Evolutionary conservation across 1,284 basidiomycete species (phyloP), one percentile per base, ranked within the genome.

Genomic region (Neolentinus lepideus): DNA sequence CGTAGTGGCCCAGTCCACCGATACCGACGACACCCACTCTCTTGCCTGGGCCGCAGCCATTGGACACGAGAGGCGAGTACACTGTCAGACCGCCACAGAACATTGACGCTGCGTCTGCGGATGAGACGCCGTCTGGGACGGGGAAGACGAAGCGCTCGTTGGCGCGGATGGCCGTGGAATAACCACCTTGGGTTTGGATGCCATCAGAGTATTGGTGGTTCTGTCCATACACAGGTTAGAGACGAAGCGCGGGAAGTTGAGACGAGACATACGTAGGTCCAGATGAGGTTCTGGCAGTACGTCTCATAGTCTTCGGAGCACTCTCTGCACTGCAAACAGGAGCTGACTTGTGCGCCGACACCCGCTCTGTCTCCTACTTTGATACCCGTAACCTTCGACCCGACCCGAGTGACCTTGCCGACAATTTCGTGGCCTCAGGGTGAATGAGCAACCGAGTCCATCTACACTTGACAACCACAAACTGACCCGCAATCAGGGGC

Each of bases 71-170:
- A 2, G 87, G 85, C 0, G 82, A 84, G 71, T 75, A 88, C 43
- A 83, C 77, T 8, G 86, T 88, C 22, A 88, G 67, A 52, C 86
- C 86, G 3, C 75, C 85, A 63, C 85, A 88, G 29, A 84, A 66
- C 78, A 81, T 78, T 6, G 77, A 73, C 0, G 71, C 71, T 11
- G 71, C 83, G 57, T 81, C 68, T 56, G 78, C 77, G 2, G 78
- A 75, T 36, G 75, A 68, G 55, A 90, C 68, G 10, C 63, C 73
- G 3, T 86, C 79, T 0, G 88, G 87, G 53, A 91, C 80, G 14
- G 79, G 76, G 70, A 89, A 88, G 46, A 86, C 84, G 64, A 85
- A 90, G 58, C 76, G 78, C 62, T 87, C 75, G 61, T 87, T 79
- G 0, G 80, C 84, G 51, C 85, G 80, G 59, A 87, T 80, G 59